phyloP scores from a whole-genome alignment of 2,329 filamentous ascomycete genomes.

The Huntiella omanensis region DNA sequence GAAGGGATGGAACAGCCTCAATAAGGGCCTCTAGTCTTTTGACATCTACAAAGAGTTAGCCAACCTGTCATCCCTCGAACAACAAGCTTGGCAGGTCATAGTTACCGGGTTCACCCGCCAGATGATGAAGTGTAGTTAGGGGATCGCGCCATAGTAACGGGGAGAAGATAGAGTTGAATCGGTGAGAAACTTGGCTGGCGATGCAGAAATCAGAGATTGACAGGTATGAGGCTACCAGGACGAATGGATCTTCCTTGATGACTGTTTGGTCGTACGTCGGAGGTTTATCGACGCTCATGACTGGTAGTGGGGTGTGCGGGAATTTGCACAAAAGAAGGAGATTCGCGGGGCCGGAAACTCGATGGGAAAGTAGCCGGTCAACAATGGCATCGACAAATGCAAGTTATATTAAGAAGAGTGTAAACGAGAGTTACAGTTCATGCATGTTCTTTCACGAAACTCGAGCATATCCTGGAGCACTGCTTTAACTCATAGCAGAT shows the following conservation, averaged over 20 bases:
- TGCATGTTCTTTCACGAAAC: too few species aligned
- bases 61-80: too few species aligned
- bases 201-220: slow-evolving; percentile 22
- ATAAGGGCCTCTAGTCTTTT: slow-evolving; percentile 23
- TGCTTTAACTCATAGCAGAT: too few species aligned
- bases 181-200: slow-evolving; percentile 29
- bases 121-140: slow-evolving; percentile 20
- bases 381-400: too few species aligned
- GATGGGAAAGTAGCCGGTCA: neutral
- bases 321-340: too few species aligned
- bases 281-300: slow-evolving; percentile 14
- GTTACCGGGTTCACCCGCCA: neutral
- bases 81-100: too few species aligned
- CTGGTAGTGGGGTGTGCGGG: too few species aligned
- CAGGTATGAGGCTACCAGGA: slow-evolving; percentile 27
- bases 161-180: slow-evolving; percentile 30
- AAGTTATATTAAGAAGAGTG: too few species aligned
- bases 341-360: neutral
- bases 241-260: slow-evolving; percentile 28
- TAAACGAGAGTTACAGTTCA: too few species aligned
- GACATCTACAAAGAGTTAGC: too few species aligned
- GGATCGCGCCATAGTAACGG: slow-evolving; percentile 35
- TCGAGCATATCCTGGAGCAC: too few species aligned
- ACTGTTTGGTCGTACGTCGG: slow-evolving; percentile 36
- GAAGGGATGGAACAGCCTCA: slow-evolving; percentile 20